Evolutionary conservation across 352 stramenopile genomes (phyloP).

Genomic region (Phytophthora lateralis): DNA sequence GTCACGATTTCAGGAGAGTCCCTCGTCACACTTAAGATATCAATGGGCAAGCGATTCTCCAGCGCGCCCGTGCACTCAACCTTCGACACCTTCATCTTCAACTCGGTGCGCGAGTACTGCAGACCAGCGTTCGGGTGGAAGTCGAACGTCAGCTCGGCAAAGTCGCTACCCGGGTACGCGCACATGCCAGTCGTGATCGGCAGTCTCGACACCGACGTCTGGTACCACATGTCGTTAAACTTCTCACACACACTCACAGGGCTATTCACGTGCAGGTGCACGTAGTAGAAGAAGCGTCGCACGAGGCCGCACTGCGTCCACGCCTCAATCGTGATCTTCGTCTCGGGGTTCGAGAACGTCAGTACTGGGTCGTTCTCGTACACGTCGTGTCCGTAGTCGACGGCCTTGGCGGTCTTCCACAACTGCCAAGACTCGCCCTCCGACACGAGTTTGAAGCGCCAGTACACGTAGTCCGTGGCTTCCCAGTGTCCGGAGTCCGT

Average conservation of each 20-base stretch:
- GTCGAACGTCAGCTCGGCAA: constrained; percentile 70
- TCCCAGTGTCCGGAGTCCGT: constrained; percentile 1
- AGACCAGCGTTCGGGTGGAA: constrained; percentile 58
- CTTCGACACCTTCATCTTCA: constrained; percentile 47
- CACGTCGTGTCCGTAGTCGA: constrained; percentile 12
- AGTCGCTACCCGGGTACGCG: constrained; percentile 62
- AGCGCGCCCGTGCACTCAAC: constrained; percentile 49
- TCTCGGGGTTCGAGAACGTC: constrained; percentile 47
- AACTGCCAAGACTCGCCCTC: constrained; percentile 46
- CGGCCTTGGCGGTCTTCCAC: constrained; percentile 38
- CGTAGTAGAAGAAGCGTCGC: constrained; percentile 48
- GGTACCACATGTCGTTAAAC: constrained; percentile 77
- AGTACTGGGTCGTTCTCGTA: constrained; percentile 30
- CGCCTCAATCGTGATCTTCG: constrained; percentile 58
- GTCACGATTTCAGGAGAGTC: constrained; percentile 49
- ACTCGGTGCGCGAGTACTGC: constrained; percentile 36
- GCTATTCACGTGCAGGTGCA: constrained; percentile 58
- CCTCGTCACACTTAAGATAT: constrained; percentile 42
- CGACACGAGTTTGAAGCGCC: constrained; percentile 59
- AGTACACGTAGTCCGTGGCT: constrained; percentile 57
- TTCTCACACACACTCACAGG: constrained; percentile 53
- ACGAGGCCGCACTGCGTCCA: constrained; percentile 68
- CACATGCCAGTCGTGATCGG: constrained; percentile 45
- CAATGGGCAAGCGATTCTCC: constrained; percentile 26
- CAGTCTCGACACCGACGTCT: constrained; percentile 43